Evolutionary conservation across 2,329 filamentous ascomycete genomes (phyloP).

Genomic region (Cytospora mali): DNA sequence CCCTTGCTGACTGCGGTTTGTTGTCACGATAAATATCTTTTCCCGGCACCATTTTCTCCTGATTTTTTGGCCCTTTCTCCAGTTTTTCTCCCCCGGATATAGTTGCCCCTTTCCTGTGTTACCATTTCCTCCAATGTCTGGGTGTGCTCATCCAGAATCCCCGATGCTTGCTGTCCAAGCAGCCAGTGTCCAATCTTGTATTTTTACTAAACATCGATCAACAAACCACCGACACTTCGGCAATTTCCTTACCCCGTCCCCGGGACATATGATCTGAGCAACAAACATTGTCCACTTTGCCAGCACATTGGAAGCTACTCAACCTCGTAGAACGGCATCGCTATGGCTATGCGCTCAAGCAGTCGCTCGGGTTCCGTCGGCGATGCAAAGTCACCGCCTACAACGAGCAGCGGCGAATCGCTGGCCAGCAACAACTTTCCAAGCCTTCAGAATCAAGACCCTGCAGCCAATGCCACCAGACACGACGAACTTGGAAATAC

Average conservation of each 20-base stretch:
- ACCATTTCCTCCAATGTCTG: too few relatives aligned
- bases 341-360: not conserved
- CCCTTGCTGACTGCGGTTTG: too few relatives aligned
- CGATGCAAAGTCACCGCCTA: not conserved
- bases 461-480: not conserved
- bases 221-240: slow-evolving; percentile 18
- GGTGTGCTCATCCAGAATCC: too few relatives aligned
- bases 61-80: too few relatives aligned
- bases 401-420: slow-evolving; percentile 2
- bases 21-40: too few relatives aligned
- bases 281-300: not conserved
- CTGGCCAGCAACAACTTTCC: not conserved
- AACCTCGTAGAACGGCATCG: not conserved
- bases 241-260: not conserved
- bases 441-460: not conserved
- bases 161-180: too few relatives aligned
- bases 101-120: too few relatives aligned
- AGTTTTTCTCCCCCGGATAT: too few relatives aligned
- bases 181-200: too few relatives aligned
- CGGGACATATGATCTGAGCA: slow-evolving; percentile 1
- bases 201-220: too few relatives aligned
- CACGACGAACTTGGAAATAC: not conserved
- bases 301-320: not conserved
- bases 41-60: too few relatives aligned
- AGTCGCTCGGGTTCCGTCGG: slow-evolving; percentile 1